phyloP scores from a whole-genome alignment of 2,329 filamentous ascomycete species.

The Clonostachys byssicola region DNA sequence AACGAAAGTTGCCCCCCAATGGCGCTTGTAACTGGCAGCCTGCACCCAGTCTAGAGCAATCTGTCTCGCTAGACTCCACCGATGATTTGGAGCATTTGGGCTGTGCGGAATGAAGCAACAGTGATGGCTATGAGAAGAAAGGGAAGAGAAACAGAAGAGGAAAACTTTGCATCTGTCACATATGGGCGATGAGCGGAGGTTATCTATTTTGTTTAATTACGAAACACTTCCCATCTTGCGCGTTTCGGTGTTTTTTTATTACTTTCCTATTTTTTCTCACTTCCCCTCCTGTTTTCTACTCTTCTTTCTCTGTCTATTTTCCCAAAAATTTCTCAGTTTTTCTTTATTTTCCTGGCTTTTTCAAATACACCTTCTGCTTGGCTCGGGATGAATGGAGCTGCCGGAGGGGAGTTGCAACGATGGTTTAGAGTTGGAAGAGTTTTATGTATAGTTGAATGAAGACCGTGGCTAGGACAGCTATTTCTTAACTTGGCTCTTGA shows the following conservation, averaged over 20 bases:
- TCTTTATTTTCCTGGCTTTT: conserved; percentile 15
- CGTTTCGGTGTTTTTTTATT: conserved; percentile 12
- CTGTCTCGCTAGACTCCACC: background rate
- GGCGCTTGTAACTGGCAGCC: too few species aligned
- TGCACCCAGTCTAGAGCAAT: background rate
- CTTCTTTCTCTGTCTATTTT: conserved; percentile 10
- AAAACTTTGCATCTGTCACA: conserved; percentile 18
- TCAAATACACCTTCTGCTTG: background rate
- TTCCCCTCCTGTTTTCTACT: conserved; percentile 14
- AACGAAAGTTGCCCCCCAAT: too few species aligned
- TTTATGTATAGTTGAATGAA: too few species aligned
- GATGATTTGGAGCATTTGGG: background rate
- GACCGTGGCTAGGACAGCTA: too few species aligned
- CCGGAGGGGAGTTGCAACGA: too few species aligned
- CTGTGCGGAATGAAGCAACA: background rate
- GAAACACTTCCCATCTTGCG: conserved; percentile 22
- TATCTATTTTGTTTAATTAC: conserved; percentile 51
- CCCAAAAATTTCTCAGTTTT: background rate
- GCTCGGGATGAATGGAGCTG: too few species aligned
- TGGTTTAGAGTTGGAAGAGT: too few species aligned
- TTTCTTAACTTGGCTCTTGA: too few species aligned
- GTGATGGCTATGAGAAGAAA: background rate
- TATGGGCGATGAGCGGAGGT: conserved; percentile 29
- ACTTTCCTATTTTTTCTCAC: conserved; percentile 5
- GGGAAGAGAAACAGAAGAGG: background rate